A percentile compares a stretch with the other conserved stretches of the same genome.
Evolutionary conservation across 2,329 filamentous ascomycete genomes (phyloP).

Genomic region (Beauveria australis): DNA sequence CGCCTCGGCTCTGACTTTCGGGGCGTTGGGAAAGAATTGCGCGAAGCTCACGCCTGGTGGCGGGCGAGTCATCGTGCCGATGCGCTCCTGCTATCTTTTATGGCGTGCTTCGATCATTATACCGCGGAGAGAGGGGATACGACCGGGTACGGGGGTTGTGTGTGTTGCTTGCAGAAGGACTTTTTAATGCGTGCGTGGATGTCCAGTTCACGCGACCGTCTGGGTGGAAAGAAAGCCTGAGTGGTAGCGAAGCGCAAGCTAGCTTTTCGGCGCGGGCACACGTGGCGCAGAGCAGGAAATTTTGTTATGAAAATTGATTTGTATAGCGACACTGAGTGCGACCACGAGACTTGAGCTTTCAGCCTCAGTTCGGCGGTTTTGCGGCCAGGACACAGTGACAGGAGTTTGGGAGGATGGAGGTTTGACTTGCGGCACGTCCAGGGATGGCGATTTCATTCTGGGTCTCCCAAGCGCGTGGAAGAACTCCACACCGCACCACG

Average conservation of each 20-base stretch:
- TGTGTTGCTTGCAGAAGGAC: constrained; percentile 5
- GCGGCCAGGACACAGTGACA: background rate
- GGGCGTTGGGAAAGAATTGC: constrained; percentile 77
- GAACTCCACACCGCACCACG: constrained; percentile 11
- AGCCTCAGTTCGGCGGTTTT: background rate
- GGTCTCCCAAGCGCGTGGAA: constrained; percentile 7
- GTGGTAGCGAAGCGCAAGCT: background rate
- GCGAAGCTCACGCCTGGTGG: constrained; percentile 68
- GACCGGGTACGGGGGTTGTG: constrained; percentile 13
- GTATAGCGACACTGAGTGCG: background rate
- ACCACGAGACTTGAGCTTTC: background rate
- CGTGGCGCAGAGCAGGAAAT: background rate
- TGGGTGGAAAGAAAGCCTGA: constrained; percentile 4
- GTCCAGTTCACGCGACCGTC: constrained; percentile 10
- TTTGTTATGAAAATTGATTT: background rate
- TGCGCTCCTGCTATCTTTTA: constrained; percentile 42
- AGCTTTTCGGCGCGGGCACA: constrained; percentile 8
- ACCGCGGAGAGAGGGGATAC: constrained; percentile 28
- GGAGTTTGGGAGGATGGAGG: constrained; percentile 2
- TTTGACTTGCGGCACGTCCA: constrained; percentile 8
- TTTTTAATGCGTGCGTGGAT: background rate
- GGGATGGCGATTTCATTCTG: constrained; percentile 10
- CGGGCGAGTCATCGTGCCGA: constrained; percentile 68
- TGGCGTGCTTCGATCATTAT: constrained; percentile 50
- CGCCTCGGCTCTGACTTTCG: constrained; percentile 48